Evolutionary conservation across 208 protist genomes (phyloP).

Genomic region (Leptomonas pyrrhocoris): DNA sequence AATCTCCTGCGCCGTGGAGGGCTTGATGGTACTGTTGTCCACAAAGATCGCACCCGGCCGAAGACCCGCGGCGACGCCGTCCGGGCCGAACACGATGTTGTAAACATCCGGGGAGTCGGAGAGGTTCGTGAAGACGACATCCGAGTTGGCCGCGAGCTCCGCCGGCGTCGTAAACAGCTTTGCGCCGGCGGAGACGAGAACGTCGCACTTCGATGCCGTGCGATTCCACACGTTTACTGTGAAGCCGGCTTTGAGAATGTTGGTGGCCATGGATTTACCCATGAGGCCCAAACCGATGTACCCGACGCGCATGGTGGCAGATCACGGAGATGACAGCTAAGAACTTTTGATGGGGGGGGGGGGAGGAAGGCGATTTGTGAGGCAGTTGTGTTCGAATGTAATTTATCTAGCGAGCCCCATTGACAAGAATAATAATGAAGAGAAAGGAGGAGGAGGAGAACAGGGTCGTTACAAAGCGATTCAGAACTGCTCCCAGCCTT

Average conservation of each 20-base stretch:
- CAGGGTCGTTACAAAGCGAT: neutral
- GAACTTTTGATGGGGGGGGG: too few relatives aligned
- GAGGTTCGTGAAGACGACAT: slow-evolving; percentile 94
- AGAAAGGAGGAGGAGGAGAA: slow-evolving; percentile 8
- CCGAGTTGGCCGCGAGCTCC: slow-evolving; percentile 77
- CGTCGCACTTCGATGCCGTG: slow-evolving; percentile 78
- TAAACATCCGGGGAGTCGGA: slow-evolving; percentile 91
- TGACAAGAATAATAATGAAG: slow-evolving; percentile 5
- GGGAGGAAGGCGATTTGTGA: too few relatives aligned
- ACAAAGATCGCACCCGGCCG: slow-evolving; percentile 79
- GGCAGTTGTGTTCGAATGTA: too few relatives aligned
- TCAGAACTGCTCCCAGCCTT: neutral
- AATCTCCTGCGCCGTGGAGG: slow-evolving; percentile 91
- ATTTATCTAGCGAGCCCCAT: too few relatives aligned
- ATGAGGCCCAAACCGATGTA: slow-evolving; percentile 95
- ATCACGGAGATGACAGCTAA: too few relatives aligned
- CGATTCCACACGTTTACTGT: slow-evolving; percentile 87
- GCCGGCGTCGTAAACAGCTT: slow-evolving; percentile 64
- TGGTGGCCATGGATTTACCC: slow-evolving; percentile 91
- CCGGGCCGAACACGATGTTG: slow-evolving; percentile 80
- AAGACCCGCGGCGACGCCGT: slow-evolving; percentile 85
- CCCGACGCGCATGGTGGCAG: slow-evolving; percentile 64
- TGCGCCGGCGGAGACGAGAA: slow-evolving; percentile 81
- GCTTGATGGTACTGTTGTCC: slow-evolving; percentile 96
- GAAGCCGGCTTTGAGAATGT: slow-evolving; percentile 92